Conservation (phyloP, 495 filamentous ascomycete species). For the Neurospora hispaniola region DNA sequence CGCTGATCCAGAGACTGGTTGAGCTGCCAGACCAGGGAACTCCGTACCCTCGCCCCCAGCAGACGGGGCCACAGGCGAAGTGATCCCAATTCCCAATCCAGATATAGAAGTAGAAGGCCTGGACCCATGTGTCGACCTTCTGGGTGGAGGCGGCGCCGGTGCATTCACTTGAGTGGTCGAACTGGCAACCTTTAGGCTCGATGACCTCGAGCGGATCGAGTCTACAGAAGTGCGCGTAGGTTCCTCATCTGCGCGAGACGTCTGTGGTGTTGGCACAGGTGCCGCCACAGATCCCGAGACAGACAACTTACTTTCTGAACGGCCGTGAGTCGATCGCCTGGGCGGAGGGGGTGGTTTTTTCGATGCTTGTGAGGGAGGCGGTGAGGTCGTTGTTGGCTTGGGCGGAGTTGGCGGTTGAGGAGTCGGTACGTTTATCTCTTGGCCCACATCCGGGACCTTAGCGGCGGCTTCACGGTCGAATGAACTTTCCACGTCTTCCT, state of each 20-base stretch:
- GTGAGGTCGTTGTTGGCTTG: conserved; percentile 15
- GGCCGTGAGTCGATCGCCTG: conserved; percentile 32
- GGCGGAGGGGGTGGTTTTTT: conserved; percentile 39
- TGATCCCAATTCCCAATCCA: neutral
- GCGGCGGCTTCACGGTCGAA: conserved; percentile 37
- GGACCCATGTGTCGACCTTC: conserved; percentile 24
- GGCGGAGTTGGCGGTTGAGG: conserved; percentile 23
- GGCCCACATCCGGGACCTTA: conserved; percentile 26
- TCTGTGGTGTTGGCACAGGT: conserved; percentile 3
- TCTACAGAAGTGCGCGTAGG: conserved; percentile 33
- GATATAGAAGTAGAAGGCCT: conserved; percentile 15
- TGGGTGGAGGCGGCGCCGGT: conserved; percentile 35
- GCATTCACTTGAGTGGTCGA: conserved; percentile 10
- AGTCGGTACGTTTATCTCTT: conserved; percentile 15
- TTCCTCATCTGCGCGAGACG: conserved; percentile 22
- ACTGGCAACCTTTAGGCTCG: conserved; percentile 23
- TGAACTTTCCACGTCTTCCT: conserved; percentile 28
- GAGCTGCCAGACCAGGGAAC: neutral
- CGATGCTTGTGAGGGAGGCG: conserved; percentile 6
- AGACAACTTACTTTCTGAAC: conserved; percentile 27
- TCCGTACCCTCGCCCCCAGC: neutral
- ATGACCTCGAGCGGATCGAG: conserved; percentile 31
- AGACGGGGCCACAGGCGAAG: conserved; percentile 6
- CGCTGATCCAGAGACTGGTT: neutral
- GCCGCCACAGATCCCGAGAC: conserved; percentile 10